phyloP scores from a whole-genome alignment of 441 rosid genomes.

The Pelargonium fulgidum region DNA sequence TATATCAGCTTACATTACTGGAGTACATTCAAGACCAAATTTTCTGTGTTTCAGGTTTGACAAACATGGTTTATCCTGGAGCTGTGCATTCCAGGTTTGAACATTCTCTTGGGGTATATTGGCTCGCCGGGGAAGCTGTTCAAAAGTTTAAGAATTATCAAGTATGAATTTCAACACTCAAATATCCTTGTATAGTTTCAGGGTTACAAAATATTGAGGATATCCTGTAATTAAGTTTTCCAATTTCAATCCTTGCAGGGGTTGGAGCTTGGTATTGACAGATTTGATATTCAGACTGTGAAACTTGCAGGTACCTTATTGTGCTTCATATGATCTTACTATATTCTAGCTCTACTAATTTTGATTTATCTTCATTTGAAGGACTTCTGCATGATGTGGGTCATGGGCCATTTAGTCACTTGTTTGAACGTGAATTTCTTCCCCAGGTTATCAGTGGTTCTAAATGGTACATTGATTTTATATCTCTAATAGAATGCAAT shows the following conservation, averaged over 20 bases:
- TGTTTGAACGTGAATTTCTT: conserved; percentile 58
- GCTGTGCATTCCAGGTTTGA: conserved; percentile 77
- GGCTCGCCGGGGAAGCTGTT: conserved; percentile 54
- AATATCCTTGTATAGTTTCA: conserved; percentile 8
- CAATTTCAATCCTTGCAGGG: conserved; percentile 31
- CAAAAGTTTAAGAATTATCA: conserved; percentile 39
- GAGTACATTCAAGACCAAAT: not conserved
- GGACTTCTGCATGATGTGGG: conserved; percentile 82
- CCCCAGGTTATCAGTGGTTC: conserved; percentile 35
- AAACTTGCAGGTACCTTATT: conserved; percentile 55
- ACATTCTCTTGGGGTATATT: conserved; percentile 64
- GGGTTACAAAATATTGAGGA: conserved; percentile 5
- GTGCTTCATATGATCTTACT: not conserved
- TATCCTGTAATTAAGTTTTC: conserved; percentile 12
- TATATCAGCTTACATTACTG: not conserved
- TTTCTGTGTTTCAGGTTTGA: conserved; percentile 34
- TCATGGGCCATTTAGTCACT: conserved; percentile 76
- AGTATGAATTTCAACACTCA: conserved; percentile 27
- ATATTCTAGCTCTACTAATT: not conserved
- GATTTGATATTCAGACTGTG: conserved; percentile 42
- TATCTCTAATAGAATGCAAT: not conserved
- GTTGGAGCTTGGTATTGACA: conserved; percentile 43
- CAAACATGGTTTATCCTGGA: conserved; percentile 62
- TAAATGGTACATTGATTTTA: conserved; percentile 36
- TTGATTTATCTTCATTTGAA: conserved; percentile 18